Conservation (phyloP, 495 filamentous ascomycete genomes). For the Penicillium parvum region DNA sequence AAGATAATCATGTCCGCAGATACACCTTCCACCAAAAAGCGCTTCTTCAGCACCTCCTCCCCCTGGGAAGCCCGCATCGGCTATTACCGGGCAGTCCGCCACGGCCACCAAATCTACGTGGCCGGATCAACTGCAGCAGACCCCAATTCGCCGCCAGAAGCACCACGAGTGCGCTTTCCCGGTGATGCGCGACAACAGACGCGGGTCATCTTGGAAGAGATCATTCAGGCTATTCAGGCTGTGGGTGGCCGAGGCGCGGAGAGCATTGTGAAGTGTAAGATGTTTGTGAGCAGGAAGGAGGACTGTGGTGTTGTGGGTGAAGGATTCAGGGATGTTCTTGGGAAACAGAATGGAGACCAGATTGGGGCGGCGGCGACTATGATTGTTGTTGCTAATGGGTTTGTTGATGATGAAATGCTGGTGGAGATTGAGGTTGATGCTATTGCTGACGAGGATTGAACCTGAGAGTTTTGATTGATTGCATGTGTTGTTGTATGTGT, state of each 20-base stretch:
- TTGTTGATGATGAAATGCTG: slow-evolving; percentile 43
- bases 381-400: slow-evolving; percentile 38
- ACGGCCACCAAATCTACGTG: slow-evolving; percentile 41
- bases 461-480: too few species aligned
- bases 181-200: slow-evolving; percentile 40
- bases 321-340: slow-evolving; percentile 34
- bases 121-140: slow-evolving; percentile 45
- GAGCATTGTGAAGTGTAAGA: slow-evolving; percentile 35
- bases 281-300: slow-evolving; percentile 37
- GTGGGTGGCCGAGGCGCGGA: slow-evolving; percentile 37
- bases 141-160: slow-evolving; percentile 24
- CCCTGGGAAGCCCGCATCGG: slow-evolving; percentile 44
- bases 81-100: slow-evolving; percentile 45
- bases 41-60: slow-evolving; percentile 26
- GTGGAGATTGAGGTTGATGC: slow-evolving; percentile 47
- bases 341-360: slow-evolving; percentile 17
- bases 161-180: slow-evolving; percentile 35
- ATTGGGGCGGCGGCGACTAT: slow-evolving; percentile 39
- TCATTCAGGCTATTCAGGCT: slow-evolving; percentile 37
- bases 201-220: slow-evolving; percentile 33
- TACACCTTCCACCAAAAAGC: not conserved
- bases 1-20: slow-evolving; percentile 2
- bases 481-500: too few species aligned
- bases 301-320: slow-evolving; percentile 31
- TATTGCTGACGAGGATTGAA: slow-evolving; percentile 20